Evolutionary conservation across 495 filamentous ascomycete species (phyloP).

Genomic region (Evernia prunastri): DNA sequence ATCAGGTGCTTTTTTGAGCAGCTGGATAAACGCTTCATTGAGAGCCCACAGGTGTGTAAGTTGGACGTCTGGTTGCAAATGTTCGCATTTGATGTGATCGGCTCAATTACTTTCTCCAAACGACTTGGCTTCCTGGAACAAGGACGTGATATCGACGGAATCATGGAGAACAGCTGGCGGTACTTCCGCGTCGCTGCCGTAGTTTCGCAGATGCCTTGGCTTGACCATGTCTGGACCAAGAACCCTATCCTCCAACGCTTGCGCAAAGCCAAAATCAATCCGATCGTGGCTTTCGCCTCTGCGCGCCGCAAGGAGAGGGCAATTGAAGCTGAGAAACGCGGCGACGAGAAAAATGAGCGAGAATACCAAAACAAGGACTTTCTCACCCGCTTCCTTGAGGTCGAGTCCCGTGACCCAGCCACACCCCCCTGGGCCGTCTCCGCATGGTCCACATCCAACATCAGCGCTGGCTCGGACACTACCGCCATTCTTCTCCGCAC

Average conservation of each 20-base stretch:
- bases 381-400: conserved; percentile 36
- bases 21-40: conserved; percentile 33
- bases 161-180: too few relatives aligned
- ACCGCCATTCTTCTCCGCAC: conserved; percentile 38
- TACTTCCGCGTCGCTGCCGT: too few relatives aligned
- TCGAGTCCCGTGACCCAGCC: conserved; percentile 30
- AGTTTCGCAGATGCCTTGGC: conserved; percentile 40
- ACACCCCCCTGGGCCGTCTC: too few relatives aligned
- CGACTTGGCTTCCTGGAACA: too few relatives aligned
- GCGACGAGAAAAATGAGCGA: neutral
- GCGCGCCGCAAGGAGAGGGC: too few relatives aligned
- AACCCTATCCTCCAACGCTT: conserved; percentile 22
- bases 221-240: conserved; percentile 31
- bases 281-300: conserved; percentile 6
- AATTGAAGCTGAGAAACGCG: too few relatives aligned
- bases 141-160: too few relatives aligned
- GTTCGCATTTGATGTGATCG: too few relatives aligned
- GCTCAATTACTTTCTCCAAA: too few relatives aligned
- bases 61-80: too few relatives aligned
- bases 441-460: conserved; percentile 41
- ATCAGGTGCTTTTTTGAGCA: conserved; percentile 31
- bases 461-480: conserved; percentile 41
- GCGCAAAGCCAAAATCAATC: neutral
- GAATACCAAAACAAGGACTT: conserved; percentile 25
- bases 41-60: neutral